Conservation (phyloP, 2,329 filamentous ascomycete species). For the Aspergillus versicolor region DNA sequence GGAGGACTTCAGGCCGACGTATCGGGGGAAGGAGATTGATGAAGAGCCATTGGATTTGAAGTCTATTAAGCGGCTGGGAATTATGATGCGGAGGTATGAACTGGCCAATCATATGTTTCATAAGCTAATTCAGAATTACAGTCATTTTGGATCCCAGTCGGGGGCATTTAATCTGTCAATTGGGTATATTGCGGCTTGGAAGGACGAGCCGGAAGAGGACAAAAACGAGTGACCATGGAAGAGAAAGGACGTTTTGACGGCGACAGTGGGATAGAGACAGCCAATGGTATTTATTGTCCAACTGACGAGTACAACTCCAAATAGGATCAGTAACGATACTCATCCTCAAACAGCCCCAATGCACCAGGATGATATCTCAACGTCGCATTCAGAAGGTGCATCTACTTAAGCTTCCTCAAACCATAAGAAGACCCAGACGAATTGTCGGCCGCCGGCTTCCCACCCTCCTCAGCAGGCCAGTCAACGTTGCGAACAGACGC, state of each 20-base stretch:
- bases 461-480: constrained; percentile 10
- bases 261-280: not conserved
- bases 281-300: too few relatives aligned
- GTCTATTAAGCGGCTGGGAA: constrained; percentile 64
- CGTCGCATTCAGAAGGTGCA: not conserved
- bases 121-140: constrained; percentile 29
- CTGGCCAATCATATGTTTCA: too few relatives aligned
- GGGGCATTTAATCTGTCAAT: constrained; percentile 64
- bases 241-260: not conserved
- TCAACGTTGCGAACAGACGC: constrained; percentile 15
- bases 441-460: not conserved
- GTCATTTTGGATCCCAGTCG: constrained; percentile 73
- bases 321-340: too few relatives aligned
- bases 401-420: constrained; percentile 6
- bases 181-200: constrained; percentile 52
- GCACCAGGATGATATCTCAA: too few relatives aligned
- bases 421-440: constrained; percentile 1
- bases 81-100: constrained; percentile 78
- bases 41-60: constrained; percentile 59
- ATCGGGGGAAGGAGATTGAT: constrained; percentile 67
- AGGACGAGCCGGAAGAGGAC: not conserved
- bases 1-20: constrained; percentile 67
- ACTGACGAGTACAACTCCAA: too few relatives aligned
- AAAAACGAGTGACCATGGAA: not conserved
- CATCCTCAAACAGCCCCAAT: too few relatives aligned